Evolutionary conservation across 768 basidiomycete genomes (phyloP).

Genomic region (Lanmaoa rubissima): DNA sequence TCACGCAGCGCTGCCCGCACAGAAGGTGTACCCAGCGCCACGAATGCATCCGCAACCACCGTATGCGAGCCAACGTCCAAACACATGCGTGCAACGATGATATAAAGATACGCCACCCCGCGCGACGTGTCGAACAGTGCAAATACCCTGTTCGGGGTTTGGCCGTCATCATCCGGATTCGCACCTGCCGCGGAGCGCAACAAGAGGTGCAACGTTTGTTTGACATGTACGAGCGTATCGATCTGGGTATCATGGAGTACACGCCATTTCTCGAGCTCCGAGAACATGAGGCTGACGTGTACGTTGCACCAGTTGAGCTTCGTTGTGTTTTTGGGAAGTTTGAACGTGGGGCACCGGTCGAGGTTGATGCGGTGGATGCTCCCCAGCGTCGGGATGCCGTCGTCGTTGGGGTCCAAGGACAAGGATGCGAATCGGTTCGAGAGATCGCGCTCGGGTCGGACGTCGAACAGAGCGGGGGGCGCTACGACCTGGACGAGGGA

Average conservation of each 20-base stretch:
- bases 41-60: slow-evolving; percentile 47
- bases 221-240: slow-evolving; percentile 29
- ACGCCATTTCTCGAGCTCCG: slow-evolving; percentile 11
- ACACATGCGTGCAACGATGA: slow-evolving; percentile 46
- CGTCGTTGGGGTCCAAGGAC: neutral
- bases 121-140: slow-evolving; percentile 15
- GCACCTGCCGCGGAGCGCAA: slow-evolving; percentile 19
- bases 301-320: slow-evolving; percentile 28
- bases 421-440: slow-evolving; percentile 30
- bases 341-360: slow-evolving; percentile 32
- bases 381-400: slow-evolving; percentile 26
- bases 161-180: neutral
- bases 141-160: slow-evolving; percentile 12
- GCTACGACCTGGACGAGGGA: slow-evolving; percentile 18
- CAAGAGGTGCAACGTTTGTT: slow-evolving; percentile 30
- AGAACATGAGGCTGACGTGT: slow-evolving; percentile 29
- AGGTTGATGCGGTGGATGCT: slow-evolving; percentile 42
- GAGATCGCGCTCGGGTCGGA: slow-evolving; percentile 19
- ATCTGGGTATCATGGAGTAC: no score
- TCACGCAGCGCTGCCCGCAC: neutral
- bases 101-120: slow-evolving; percentile 33
- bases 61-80: slow-evolving; percentile 45
- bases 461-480: slow-evolving; percentile 14
- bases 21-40: slow-evolving; percentile 34
- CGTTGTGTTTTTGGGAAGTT: slow-evolving; percentile 10